Percentiles rank a stretch among this genome's conserved stretches.
These are phyloP conservation scores for Penicillium psychrofluorescens DNA, from an alignment of 495 filamentous ascomycete genomes.

Conservation along the genomic window DNA sequence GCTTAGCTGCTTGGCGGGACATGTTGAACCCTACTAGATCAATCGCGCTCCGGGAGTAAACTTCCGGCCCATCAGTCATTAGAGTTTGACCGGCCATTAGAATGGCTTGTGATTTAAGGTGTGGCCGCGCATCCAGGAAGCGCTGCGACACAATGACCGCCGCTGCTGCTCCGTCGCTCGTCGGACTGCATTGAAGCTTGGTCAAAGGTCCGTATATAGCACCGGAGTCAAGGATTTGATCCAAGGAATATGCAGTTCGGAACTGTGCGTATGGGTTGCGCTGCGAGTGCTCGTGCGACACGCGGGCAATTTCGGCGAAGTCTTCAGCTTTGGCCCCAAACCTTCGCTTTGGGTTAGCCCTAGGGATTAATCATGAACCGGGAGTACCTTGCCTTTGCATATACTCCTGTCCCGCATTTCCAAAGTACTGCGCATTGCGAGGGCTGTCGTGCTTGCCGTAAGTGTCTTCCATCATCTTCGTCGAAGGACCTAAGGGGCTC, in stretches of 20 bases:
- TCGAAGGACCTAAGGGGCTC: conserved; percentile 65
- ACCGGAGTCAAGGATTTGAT: conserved; percentile 70
- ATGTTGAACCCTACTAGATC: conserved; percentile 86
- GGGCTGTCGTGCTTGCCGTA: conserved; percentile 76
- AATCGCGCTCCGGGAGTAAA: conserved; percentile 73
- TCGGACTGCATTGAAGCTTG: conserved; percentile 78
- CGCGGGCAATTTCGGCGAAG: conserved; percentile 90
- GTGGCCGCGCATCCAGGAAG: conserved; percentile 78
- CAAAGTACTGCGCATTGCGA: conserved; percentile 87
- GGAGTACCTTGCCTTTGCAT: conserved; percentile 79
- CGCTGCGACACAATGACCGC: conserved; percentile 82
- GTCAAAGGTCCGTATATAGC: conserved; percentile 78
- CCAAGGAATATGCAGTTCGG: conserved; percentile 79
- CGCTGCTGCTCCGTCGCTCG: conserved; percentile 85
- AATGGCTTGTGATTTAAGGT: conserved; percentile 72
- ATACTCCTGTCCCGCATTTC: conserved; percentile 90
- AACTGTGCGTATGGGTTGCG: conserved; percentile 98
- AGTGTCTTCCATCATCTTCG: conserved; percentile 73
- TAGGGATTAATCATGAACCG: no score
- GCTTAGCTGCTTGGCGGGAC: conserved; percentile 58
- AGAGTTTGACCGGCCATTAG: conserved; percentile 83
- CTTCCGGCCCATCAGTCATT: conserved; percentile 64
- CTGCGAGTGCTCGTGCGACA: conserved; percentile 86
- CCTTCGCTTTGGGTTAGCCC: no score
- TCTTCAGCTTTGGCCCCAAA: conserved; percentile 59